A percentile compares a stretch with the other conserved stretches of the same genome.
Conservation (phyloP, 1,284 basidiomycete genomes). For the Taiwanofungus camphoratus region DNA sequence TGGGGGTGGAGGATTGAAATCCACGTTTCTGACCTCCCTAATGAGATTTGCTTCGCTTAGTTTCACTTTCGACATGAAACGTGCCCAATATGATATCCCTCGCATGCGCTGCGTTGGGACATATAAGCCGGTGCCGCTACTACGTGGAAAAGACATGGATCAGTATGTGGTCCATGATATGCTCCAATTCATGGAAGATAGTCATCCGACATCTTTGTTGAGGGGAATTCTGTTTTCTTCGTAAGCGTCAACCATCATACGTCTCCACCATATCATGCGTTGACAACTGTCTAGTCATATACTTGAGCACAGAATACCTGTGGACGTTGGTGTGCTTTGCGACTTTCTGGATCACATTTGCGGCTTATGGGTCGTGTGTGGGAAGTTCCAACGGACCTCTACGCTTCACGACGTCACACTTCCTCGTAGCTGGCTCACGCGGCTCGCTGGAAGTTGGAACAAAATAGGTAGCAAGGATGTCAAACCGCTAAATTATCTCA, state of each 20-base stretch:
- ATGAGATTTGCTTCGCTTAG: slow-evolving; percentile 22
- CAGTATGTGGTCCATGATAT: background rate
- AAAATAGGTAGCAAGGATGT: slow-evolving; percentile 3
- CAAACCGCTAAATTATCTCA: slow-evolving; percentile 17
- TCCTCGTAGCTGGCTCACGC: slow-evolving; percentile 42
- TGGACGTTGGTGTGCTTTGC: slow-evolving; percentile 40
- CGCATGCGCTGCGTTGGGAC: slow-evolving; percentile 15
- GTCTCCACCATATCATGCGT: background rate
- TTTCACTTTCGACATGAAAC: slow-evolving; percentile 16
- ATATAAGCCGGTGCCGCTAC: background rate
- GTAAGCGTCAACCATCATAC: no score
- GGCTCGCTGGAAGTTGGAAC: slow-evolving; percentile 13
- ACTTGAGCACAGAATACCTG: slow-evolving; percentile 24
- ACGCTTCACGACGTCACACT: slow-evolving; percentile 39
- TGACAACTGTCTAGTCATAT: slow-evolving; percentile 32
- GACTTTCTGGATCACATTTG: slow-evolving; percentile 40
- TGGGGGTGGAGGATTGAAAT: background rate
- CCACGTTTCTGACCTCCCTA: slow-evolving; percentile 14
- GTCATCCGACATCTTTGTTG: background rate
- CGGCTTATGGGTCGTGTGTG: slow-evolving; percentile 31
- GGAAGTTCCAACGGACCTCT: slow-evolving; percentile 16
- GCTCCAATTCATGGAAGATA: background rate
- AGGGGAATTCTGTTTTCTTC: no score
- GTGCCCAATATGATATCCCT: slow-evolving; percentile 12
- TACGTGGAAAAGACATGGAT: background rate